phyloP scores from a whole-genome alignment of 306 rosid species.

The Canavalia gladiata region DNA sequence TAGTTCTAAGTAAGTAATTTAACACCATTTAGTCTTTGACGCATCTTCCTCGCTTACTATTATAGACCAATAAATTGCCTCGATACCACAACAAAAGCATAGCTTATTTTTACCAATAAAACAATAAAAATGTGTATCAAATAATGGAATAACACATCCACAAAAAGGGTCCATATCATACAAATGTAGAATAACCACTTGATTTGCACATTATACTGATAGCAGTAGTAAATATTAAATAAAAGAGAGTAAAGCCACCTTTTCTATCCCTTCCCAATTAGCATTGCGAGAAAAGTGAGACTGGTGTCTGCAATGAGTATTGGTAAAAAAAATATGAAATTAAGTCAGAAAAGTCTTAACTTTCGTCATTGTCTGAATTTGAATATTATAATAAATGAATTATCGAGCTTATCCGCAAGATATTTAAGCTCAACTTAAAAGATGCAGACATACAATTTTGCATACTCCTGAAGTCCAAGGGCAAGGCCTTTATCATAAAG shows the following conservation, averaged over 20 bases:
- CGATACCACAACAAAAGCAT: not conserved
- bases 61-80: not conserved
- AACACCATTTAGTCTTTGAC: not conserved
- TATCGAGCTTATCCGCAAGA: conserved; percentile 11
- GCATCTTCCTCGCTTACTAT: not conserved
- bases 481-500: conserved; percentile 88
- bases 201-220: conserved; percentile 16
- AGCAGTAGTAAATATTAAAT: conserved; percentile 20
- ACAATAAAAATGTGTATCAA: not conserved
- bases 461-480: conserved; percentile 86
- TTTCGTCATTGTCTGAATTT: conserved; percentile 29
- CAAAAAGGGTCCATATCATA: conserved; percentile 14
- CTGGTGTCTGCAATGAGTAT: conserved; percentile 76
- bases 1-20: not conserved
- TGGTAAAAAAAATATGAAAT: conserved; percentile 39
- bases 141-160: conserved; percentile 41
- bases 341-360: conserved; percentile 29
- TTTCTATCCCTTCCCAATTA: conserved; percentile 91
- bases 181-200: not conserved
- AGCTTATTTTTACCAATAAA: conserved; percentile 1
- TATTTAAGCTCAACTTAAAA: conserved; percentile 44
- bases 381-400: not conserved
- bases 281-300: conserved; percentile 83
- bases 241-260: conserved; percentile 54
- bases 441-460: conserved; percentile 73